These are phyloP conservation scores for Gliomastix tumulicola DNA, from an alignment of 2,329 filamentous ascomycete genomes.

Conservation along the genomic window DNA sequence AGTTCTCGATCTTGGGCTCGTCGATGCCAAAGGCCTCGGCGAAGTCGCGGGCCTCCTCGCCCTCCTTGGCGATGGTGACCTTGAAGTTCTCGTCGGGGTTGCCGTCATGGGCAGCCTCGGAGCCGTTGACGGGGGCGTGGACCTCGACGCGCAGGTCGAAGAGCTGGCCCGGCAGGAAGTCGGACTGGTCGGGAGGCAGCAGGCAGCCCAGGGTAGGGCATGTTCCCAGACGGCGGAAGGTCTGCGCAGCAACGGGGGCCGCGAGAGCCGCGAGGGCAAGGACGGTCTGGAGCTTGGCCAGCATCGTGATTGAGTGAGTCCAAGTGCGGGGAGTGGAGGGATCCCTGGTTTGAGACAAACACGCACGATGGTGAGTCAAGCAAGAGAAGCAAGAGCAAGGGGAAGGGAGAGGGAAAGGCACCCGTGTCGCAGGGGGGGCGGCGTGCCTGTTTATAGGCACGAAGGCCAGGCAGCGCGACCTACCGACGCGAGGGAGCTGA, in stretches of 20 bases:
- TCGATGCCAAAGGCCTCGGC: constrained; percentile 61
- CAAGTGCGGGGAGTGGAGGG: too few relatives aligned
- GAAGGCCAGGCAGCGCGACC: too few relatives aligned
- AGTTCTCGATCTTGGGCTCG: constrained; percentile 70
- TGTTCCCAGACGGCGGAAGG: constrained; percentile 51
- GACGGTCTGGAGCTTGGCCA: constrained; percentile 27
- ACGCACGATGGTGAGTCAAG: too few relatives aligned
- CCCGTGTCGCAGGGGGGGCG: too few relatives aligned
- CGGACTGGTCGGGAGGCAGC: constrained; percentile 58
- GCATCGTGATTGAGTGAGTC: too few relatives aligned
- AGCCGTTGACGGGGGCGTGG: constrained; percentile 74
- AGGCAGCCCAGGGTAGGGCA: constrained; percentile 54
- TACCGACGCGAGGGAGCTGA: too few relatives aligned
- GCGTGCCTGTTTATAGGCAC: too few relatives aligned
- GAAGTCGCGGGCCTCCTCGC: constrained; percentile 41
- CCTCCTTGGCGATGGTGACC: constrained; percentile 64
- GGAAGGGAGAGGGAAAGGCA: too few relatives aligned
- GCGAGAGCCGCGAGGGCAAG: constrained; percentile 23
- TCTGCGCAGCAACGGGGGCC: constrained; percentile 43
- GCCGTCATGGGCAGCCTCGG: constrained; percentile 64
- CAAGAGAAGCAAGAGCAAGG: too few relatives aligned
- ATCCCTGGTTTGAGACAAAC: too few relatives aligned
- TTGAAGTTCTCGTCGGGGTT: constrained; percentile 69
- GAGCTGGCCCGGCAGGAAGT: constrained; percentile 77
- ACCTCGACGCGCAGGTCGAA: constrained; percentile 82